A percentile compares a stretch with the other conserved stretches of the same genome.
Conservation (phyloP, 441 rosid species). For the Mallotus repandus region DNA sequence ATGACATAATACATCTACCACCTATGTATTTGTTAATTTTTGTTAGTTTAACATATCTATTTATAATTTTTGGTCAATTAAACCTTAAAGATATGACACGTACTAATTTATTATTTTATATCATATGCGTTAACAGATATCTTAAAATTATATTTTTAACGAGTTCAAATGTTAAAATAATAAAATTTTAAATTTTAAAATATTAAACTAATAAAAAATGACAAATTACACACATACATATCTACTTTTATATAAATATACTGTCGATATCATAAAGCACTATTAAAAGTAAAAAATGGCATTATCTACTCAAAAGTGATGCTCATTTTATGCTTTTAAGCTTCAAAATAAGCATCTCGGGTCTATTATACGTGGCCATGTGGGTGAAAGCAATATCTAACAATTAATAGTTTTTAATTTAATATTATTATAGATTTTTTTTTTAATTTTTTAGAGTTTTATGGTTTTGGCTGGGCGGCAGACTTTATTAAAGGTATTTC, state of each 20-base stretch:
- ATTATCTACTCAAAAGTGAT: constrained; percentile 78
- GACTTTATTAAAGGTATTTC: constrained; percentile 57
- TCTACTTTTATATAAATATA: not conserved
- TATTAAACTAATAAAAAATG: no score
- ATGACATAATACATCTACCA: no score
- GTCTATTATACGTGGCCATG: constrained; percentile 70
- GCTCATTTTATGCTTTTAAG: constrained; percentile 61
- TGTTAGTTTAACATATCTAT: no score
- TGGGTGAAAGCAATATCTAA: constrained; percentile 52
- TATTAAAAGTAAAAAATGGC: constrained; percentile 69
- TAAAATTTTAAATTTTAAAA: no score
- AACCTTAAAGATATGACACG: no score
- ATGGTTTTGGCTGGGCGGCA: constrained; percentile 43
- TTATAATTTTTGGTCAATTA: no score
- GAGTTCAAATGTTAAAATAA: no score
- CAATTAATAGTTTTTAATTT: not conserved
- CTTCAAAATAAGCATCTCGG: constrained; percentile 62
- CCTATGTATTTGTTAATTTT: no score
- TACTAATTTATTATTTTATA: no score
- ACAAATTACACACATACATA: no score
- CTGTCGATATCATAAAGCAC: constrained; percentile 36
- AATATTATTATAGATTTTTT: not conserved
- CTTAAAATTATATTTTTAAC: no score
- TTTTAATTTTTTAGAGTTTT: not conserved
- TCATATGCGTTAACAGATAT: no score